A percentile compares a stretch with the other conserved stretches of the same genome.
phyloP scores from a whole-genome alignment of 306 rosid genomes.

The Acacia crassicarpa region DNA sequence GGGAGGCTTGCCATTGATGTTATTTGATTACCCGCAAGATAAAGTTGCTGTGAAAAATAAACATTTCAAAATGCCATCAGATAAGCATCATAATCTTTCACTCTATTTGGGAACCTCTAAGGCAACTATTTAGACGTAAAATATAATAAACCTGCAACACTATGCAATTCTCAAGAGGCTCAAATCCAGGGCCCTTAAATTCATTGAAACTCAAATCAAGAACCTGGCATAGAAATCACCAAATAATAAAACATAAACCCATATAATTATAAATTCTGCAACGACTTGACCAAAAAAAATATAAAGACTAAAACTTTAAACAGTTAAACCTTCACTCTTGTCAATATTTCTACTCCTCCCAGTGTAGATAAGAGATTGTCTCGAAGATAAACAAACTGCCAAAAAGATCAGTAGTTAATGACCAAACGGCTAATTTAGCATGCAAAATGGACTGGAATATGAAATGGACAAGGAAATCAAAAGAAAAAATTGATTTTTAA shows the following conservation, averaged over 20 bases:
- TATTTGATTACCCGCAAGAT: conserved; percentile 99
- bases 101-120: conserved; percentile 1
- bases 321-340: conserved; percentile 82
- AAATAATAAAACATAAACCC: conserved; percentile 21
- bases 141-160: conserved; percentile 75
- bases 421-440: neutral
- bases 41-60: conserved; percentile 69
- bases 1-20: conserved; percentile 96
- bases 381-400: conserved; percentile 94
- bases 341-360: conserved; percentile 92
- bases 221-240: conserved; percentile 64
- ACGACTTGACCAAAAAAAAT: neutral
- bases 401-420: conserved; percentile 34
- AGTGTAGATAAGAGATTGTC: conserved; percentile 89
- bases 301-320: neutral
- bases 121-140: conserved; percentile 12
- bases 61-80: conserved; percentile 22
- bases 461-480: neutral
- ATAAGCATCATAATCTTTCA: conserved; percentile 2
- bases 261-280: neutral
- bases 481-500: neutral
- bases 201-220: conserved; percentile 98
- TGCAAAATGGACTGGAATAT: neutral
- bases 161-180: conserved; percentile 93
- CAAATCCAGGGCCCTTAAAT: conserved; percentile 98